phyloP scores from a whole-genome alignment of 2,329 filamentous ascomycete species.

The Alternaria burnsii region DNA sequence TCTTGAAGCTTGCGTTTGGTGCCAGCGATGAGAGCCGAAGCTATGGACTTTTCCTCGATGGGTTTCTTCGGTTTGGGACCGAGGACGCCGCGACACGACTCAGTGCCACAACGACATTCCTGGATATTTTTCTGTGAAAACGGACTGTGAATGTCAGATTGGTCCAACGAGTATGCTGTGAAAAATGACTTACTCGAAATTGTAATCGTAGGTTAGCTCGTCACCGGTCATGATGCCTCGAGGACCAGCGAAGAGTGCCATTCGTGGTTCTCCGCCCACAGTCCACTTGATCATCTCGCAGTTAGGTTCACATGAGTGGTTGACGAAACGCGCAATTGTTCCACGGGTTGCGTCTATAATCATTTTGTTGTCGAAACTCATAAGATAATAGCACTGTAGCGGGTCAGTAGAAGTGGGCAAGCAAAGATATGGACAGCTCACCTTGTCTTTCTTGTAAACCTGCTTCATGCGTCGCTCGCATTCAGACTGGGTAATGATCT shows the following conservation, averaged over 20 bases:
- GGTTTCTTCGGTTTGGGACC: conserved; percentile 64
- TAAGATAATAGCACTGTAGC: conserved; percentile 89
- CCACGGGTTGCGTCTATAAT: conserved; percentile 97
- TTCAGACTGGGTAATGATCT: conserved; percentile 95
- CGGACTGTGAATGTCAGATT: conserved; percentile 34
- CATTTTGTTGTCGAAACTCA: conserved; percentile 98
- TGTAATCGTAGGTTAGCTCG: conserved; percentile 93
- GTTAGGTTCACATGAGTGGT: conserved; percentile 96
- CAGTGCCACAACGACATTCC: conserved; percentile 68
- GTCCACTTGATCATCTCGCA: conserved; percentile 99
- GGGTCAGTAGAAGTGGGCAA: conserved; percentile 25
- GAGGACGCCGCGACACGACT: conserved; percentile 68
- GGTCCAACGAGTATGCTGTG: background rate
- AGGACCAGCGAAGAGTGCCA: conserved; percentile 95
- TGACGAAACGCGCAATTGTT: conserved; percentile 96
- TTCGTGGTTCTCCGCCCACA: conserved; percentile 89
- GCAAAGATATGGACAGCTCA: conserved; percentile 54
- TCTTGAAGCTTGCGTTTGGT: conserved; percentile 49
- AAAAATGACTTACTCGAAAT: conserved; percentile 66
- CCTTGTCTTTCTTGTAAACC: conserved; percentile 91
- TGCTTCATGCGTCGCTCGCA: conserved; percentile 94
- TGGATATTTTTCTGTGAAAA: conserved; percentile 69
- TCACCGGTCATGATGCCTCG: conserved; percentile 91
- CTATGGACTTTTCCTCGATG: conserved; percentile 42
- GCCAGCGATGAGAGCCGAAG: conserved; percentile 40